phyloP scores from a whole-genome alignment of 768 basidiomycete species.

The Termitomyces sp. region DNA sequence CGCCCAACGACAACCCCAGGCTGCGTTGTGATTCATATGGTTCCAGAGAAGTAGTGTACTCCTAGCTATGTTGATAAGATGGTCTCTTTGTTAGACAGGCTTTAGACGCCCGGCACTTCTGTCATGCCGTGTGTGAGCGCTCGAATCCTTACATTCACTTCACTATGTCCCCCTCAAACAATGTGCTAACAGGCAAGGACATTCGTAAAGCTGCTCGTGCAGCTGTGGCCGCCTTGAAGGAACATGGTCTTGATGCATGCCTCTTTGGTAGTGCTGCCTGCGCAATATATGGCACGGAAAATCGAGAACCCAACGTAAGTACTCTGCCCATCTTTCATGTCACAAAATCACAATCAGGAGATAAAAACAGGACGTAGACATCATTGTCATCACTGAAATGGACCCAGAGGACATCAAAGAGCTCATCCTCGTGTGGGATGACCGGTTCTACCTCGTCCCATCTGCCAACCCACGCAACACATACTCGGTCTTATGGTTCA shows the following conservation, averaged over 20 bases:
- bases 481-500: slow-evolving; percentile 39
- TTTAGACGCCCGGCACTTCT: neutral
- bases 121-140: neutral
- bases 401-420: slow-evolving; percentile 37
- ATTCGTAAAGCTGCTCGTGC: slow-evolving; percentile 23
- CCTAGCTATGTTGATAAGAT: neutral
- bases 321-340: neutral
- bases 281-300: slow-evolving; percentile 30
- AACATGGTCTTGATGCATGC: slow-evolving; percentile 26
- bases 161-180: neutral
- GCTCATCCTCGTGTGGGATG: slow-evolving; percentile 25
- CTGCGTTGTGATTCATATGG: neutral
- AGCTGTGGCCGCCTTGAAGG: slow-evolving; percentile 19
- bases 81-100: neutral
- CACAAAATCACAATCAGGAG: neutral
- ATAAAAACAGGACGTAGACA: slow-evolving; percentile 39
- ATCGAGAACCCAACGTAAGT: slow-evolving; percentile 32
- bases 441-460: slow-evolving; percentile 32
- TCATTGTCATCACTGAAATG: slow-evolving; percentile 34
- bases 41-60: neutral
- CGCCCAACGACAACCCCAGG: slow-evolving; percentile 4
- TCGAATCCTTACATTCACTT: neutral
- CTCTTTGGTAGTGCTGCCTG: slow-evolving; percentile 39
- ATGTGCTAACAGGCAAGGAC: slow-evolving; percentile 12
- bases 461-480: slow-evolving; percentile 34